phyloP scores from a whole-genome alignment of 176 grass and related monocot genomes.

The Oryza officinalis region DNA sequence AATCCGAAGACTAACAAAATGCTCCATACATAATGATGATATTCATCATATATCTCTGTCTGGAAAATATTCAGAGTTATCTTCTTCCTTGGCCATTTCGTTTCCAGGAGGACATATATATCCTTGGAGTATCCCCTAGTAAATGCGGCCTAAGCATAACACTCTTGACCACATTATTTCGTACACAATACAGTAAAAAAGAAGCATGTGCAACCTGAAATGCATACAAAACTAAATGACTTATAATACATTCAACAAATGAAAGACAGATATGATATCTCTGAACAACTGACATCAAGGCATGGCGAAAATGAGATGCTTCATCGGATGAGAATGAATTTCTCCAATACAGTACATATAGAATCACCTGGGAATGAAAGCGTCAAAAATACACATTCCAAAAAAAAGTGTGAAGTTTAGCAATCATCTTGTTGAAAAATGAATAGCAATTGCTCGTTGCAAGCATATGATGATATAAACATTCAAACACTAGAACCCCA shows the following conservation, averaged over 20 bases:
- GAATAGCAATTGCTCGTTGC: neutral
- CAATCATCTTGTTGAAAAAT: neutral
- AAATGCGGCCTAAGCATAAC: constrained; percentile 51
- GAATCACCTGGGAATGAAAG: constrained; percentile 53
- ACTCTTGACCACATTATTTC: constrained; percentile 42
- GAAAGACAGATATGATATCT: constrained; percentile 42
- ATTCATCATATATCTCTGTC: constrained; percentile 57
- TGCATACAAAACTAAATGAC: constrained; percentile 42
- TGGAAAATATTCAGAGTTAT: constrained; percentile 38
- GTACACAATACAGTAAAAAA: constrained; percentile 57
- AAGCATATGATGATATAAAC: neutral
- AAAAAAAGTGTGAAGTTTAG: too few relatives aligned
- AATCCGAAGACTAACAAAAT: constrained; percentile 23
- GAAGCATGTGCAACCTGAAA: constrained; percentile 81
- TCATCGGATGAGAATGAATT: constrained; percentile 61
- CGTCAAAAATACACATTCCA: neutral
- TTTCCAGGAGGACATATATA: constrained; percentile 39
- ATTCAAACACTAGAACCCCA: neutral
- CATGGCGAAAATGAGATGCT: constrained; percentile 69
- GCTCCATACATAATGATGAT: too few relatives aligned
- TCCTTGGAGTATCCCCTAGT: constrained; percentile 70
- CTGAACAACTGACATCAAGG: constrained; percentile 61
- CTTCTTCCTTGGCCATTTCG: constrained; percentile 44
- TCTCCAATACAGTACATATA: constrained; percentile 59
- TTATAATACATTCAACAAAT: neutral